Evolutionary conservation across 306 rosid genomes (phyloP).

Genomic region (Pyrus betulifolia): DNA sequence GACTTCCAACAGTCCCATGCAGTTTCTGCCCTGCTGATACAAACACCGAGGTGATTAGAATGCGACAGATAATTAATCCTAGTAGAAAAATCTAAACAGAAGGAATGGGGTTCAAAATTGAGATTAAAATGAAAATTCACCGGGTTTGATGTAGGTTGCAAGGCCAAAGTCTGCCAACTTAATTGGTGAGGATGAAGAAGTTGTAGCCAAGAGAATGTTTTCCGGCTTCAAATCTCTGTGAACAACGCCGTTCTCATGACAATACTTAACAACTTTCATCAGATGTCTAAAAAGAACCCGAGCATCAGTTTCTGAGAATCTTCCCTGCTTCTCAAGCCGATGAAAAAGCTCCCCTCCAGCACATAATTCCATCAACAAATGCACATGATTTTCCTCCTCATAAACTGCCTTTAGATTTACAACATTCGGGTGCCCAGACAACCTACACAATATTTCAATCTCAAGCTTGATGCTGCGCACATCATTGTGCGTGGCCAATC

Average conservation of each 20-base stretch:
- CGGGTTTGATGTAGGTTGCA: slow-evolving; percentile 77
- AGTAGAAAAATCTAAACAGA: background rate
- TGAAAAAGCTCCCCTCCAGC: slow-evolving; percentile 88
- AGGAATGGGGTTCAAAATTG: slow-evolving; percentile 1
- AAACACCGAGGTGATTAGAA: slow-evolving; percentile 7
- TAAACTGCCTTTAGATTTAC: slow-evolving; percentile 83
- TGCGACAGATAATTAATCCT: background rate
- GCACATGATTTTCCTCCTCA: slow-evolving; percentile 70
- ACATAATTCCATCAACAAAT: slow-evolving; percentile 81
- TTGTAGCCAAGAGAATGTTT: slow-evolving; percentile 71
- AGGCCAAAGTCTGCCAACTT: slow-evolving; percentile 86
- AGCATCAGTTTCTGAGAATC: slow-evolving; percentile 63
- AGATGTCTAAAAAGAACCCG: slow-evolving; percentile 64
- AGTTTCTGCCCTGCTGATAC: slow-evolving; percentile 59
- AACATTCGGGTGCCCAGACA: slow-evolving; percentile 73
- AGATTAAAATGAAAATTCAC: slow-evolving; percentile 22
- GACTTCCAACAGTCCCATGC: slow-evolving; percentile 81
- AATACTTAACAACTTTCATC: slow-evolving; percentile 73
- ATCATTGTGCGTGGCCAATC: slow-evolving; percentile 63
- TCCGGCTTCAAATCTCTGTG: slow-evolving; percentile 82
- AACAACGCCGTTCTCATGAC: slow-evolving; percentile 72
- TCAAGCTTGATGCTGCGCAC: slow-evolving; percentile 66
- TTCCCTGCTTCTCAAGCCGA: slow-evolving; percentile 63
- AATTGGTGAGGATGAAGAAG: slow-evolving; percentile 60
- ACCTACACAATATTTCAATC: slow-evolving; percentile 71